Conservation (phyloP, 2,329 filamentous ascomycete species). For the Talaromyces amestolkiae region DNA sequence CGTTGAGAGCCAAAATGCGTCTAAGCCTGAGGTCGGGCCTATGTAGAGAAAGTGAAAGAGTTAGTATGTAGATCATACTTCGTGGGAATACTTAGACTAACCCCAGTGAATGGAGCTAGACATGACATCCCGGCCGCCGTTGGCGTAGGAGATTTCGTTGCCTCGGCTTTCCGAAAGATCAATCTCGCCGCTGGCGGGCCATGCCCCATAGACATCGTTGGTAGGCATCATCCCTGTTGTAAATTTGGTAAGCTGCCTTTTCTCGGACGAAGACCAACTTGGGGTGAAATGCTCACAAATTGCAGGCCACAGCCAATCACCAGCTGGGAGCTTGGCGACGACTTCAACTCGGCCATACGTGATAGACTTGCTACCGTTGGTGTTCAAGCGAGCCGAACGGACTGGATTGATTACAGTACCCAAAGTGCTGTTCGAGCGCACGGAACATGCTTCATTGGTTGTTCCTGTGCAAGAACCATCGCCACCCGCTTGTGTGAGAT, state of each 20-base stretch:
- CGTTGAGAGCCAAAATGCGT: slow-evolving; percentile 29
- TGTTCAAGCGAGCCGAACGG: slow-evolving; percentile 50
- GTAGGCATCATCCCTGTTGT: slow-evolving; percentile 52
- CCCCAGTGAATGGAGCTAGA: slow-evolving; percentile 31
- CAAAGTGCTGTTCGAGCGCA: slow-evolving; percentile 44
- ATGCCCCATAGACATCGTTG: slow-evolving; percentile 48
- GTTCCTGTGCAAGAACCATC: slow-evolving; percentile 46
- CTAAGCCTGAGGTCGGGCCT: slow-evolving; percentile 23
- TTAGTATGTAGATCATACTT: slow-evolving; percentile 27
- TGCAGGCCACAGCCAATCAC: slow-evolving; percentile 57
- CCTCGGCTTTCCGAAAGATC: slow-evolving; percentile 54
- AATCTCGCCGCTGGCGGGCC: slow-evolving; percentile 55
- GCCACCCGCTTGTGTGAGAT: slow-evolving; percentile 37
- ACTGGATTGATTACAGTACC: slow-evolving; percentile 52
- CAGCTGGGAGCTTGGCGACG: slow-evolving; percentile 51
- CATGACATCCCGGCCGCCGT: slow-evolving; percentile 19
- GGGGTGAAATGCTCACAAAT: slow-evolving; percentile 40
- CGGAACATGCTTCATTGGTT: slow-evolving; percentile 36
- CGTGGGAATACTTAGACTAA: slow-evolving; percentile 45
- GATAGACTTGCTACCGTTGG: slow-evolving; percentile 48
- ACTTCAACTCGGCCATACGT: slow-evolving; percentile 55
- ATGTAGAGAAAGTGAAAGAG: background rate
- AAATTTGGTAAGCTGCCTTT: background rate
- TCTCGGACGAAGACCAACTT: background rate
- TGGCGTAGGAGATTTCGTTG: slow-evolving; percentile 34